Base-by-base conservation (phyloP, 805 yeast species). In the Pichia insulana region DNA sequence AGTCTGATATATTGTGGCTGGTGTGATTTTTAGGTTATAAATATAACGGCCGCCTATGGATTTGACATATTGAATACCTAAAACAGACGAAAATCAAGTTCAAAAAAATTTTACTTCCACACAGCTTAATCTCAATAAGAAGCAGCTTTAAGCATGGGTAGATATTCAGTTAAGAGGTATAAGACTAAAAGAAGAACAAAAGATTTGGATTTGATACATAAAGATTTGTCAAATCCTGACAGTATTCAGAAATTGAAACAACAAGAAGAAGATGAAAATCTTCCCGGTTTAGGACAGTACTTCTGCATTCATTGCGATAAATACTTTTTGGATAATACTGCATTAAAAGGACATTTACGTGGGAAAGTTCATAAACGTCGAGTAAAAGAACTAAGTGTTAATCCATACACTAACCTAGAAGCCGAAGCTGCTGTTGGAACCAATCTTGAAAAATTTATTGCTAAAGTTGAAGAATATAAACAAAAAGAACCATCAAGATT, bases 251-350 rank as follows among this genome's bases (percentile, higher is more conserved):
- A 70, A 34, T 69, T 88, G 44, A 74, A 84, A 58, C 80, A 83
- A 58, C 97, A 90, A 63, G 83, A 86, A 5, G 62, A 84, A 43
- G 96, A 90, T 62, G 97, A 90, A 64, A 76, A 79, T 35, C 81
- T 82, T 57, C 89, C 97, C 1, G 99, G 99, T 1, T 66, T 92
- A 50, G 99, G 96, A 13, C 97, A 92, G 63, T 82, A 76, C 63
- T 92, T 86, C 62, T 92, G 97, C 63, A 72, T 92, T 41, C 95
- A 88, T 50, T 92, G 99, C 70, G 94, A 95, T 38, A 84, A 82
- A 59, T 87, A 92, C 63, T 87, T 78, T 56, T 96, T 89, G 59
- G 79, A 80, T 44, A 87, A 83, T 36, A 60, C 64, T 27, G 83
- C 95, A 7, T 69, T 85, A 42, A 77, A 76, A 46, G 70, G 80